Evolutionary conservation across 1,284 basidiomycete species (phyloP), one percentile per base, ranked within the genome.

Genomic region (Cutaneotrichosporon sp.): DNA sequence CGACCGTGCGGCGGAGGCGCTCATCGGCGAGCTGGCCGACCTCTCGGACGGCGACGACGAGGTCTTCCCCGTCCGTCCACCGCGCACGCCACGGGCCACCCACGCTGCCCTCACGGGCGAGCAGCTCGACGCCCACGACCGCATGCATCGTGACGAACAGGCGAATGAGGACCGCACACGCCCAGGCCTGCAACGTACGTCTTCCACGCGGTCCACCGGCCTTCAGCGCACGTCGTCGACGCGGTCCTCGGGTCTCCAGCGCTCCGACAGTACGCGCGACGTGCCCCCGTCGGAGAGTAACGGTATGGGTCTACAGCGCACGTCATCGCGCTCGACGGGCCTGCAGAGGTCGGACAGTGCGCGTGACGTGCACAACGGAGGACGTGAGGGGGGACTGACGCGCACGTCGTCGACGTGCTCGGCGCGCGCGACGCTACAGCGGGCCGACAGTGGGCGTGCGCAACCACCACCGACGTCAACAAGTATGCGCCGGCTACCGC

Each of bases 1-100:
- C n/a, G 42, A 38, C 8, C 15, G 30, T 26, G 4, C 18, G 18
- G 30, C 23, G 10, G 17, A 18, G 9, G n/a, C 21, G n/a, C 42
- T 44, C 30, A 30, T 18, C 3, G 23, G 46, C n/a, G 22, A 41
- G 14, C 55, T 56, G 18, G 55, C 55, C 5, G 55, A 52, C 20
- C 43, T 56, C 10, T 41, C 42, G 4, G 50, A 52, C 12, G 52
- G 20, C 4, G 54, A 55, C 21, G 46, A 44, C 12, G 39, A 34
- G 3, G 14, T 51, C 14, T 13, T 55, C 2, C 49, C 54, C 0
- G 23, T 22, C 1, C 8, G 5, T 30, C 26, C 26, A 10, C 26
- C 26, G 26, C 26, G 26, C 26, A 30, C 26, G 1, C 37, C 47
- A 2, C 41, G 50, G 13, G 45, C 50, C 7, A 37, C 35, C 26